These are phyloP conservation scores for Colletotrichum liaoningense DNA, from an alignment of 2,329 filamentous ascomycete species.

Conservation along the genomic window DNA sequence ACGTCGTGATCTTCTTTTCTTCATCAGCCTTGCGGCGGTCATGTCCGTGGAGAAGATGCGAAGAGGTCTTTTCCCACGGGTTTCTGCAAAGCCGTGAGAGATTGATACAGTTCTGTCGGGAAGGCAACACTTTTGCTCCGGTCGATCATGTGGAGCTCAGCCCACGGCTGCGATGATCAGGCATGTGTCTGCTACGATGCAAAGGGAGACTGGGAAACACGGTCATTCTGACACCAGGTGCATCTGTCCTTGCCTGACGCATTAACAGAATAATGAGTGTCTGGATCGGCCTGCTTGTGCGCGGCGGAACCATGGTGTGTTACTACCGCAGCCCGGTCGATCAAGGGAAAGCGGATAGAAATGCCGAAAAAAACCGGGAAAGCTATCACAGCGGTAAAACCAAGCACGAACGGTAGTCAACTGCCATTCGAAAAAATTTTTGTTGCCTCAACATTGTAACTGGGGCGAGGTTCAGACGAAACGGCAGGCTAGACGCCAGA, in stretches of 20 bases:
- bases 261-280: not conserved
- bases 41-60: not conserved
- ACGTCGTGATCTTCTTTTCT: not conserved
- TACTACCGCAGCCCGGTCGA: not conserved
- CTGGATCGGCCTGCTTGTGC: too few species aligned
- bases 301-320: too few species aligned
- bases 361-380: not conserved
- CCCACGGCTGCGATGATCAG: too few species aligned
- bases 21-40: not conserved
- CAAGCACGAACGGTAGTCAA: not conserved
- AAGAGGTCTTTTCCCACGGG: not conserved
- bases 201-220: not conserved
- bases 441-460: not conserved
- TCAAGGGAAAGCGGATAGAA: not conserved
- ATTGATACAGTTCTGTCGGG: not conserved
- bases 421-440: not conserved
- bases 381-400: not conserved
- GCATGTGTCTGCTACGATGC: not conserved
- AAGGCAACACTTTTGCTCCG: not conserved
- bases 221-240: not conserved
- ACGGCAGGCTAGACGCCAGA: not conserved
- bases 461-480: constrained; percentile 1
- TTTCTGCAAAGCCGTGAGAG: not conserved
- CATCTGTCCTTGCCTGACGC: not conserved
- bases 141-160: not conserved